phyloP scores from a whole-genome alignment of 768 basidiomycete species.

The Cyathus striatus region DNA sequence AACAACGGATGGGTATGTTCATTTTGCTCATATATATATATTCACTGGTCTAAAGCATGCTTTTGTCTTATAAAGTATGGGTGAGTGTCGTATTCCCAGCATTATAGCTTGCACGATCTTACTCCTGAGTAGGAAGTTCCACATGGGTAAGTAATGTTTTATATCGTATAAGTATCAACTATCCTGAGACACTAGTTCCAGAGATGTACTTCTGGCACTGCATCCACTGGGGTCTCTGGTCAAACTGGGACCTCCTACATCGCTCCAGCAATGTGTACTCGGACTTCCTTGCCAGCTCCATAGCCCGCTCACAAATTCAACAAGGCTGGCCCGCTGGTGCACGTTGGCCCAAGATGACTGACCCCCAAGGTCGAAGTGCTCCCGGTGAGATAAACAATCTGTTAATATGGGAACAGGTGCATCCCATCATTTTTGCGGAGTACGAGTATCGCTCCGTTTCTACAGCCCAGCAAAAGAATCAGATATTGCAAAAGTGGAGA shows the following conservation, averaged over 20 bases:
- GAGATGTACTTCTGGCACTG: constrained; percentile 60
- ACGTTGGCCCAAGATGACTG: constrained; percentile 62
- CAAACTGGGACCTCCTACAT: constrained; percentile 51
- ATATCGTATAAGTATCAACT: neutral
- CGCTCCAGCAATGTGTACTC: constrained; percentile 39
- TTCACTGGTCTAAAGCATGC: too few species aligned
- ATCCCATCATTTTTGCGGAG: constrained; percentile 53
- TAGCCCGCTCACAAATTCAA: constrained; percentile 44
- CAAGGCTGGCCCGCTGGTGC: constrained; percentile 51
- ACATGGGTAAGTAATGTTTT: constrained; percentile 35
- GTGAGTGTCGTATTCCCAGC: constrained; percentile 13
- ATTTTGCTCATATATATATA: neutral
- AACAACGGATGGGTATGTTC: constrained; percentile 44
- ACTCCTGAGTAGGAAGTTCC: constrained; percentile 42
- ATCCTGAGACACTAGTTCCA: too few species aligned
- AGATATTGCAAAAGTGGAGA: constrained; percentile 48
- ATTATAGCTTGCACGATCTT: too few species aligned
- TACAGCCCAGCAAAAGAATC: constrained; percentile 24
- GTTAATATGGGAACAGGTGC: constrained; percentile 59
- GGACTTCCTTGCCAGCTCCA: constrained; percentile 41
- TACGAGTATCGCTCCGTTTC: constrained; percentile 50
- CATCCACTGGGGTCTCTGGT: constrained; percentile 57
- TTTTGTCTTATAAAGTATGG: constrained; percentile 27
- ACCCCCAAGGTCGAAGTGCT: constrained; percentile 50
- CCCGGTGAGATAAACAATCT: constrained; percentile 61